These are phyloP conservation scores for Alloteropsis angusta DNA, from an alignment of 202 grass and related monocot genomes.

Conservation along the genomic window DNA sequence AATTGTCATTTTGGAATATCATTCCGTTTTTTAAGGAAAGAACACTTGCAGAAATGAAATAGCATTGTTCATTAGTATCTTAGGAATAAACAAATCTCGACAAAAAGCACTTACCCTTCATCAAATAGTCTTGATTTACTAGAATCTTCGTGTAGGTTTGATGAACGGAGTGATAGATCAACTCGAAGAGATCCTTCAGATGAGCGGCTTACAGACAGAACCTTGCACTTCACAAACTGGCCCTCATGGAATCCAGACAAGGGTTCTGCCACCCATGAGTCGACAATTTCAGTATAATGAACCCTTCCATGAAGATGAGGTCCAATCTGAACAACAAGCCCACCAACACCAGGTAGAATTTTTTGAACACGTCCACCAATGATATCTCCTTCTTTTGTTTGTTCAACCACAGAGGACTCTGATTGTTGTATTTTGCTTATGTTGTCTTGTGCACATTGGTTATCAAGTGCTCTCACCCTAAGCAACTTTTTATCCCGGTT, in stretches of 20 bases:
- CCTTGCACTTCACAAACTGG: conserved; percentile 92
- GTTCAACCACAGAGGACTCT: conserved; percentile 26
- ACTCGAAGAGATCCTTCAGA: conserved; percentile 69
- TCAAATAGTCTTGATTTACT: conserved; percentile 6
- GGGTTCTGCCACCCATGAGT: conserved; percentile 68
- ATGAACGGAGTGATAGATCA: conserved; percentile 76
- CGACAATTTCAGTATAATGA: conserved; percentile 94
- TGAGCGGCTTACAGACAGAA: conserved; percentile 53
- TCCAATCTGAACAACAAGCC: conserved; percentile 78
- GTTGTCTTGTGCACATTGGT: conserved; percentile 3
- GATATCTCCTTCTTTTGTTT: conserved; percentile 65
- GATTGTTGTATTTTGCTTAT: conserved; percentile 19
- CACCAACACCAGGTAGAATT: conserved; percentile 83
- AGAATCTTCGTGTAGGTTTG: conserved; percentile 30
- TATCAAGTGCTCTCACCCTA: conserved; percentile 44
- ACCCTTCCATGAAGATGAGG: conserved; percentile 90
- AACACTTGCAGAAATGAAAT: not conserved
- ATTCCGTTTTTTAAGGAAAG: not conserved
- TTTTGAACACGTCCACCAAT: conserved; percentile 81
- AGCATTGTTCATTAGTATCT: not conserved
- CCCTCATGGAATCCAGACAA: conserved; percentile 65
- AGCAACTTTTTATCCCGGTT: conserved; percentile 75
- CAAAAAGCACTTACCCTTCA: conserved; percentile 49
- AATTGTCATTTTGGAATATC: not conserved
- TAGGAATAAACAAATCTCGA: not conserved